A percentile compares a stretch with the other conserved stretches of the same genome.
These are phyloP conservation scores for Articulospora tetracladia DNA, from an alignment of 495 filamentous ascomycete genomes.

Conservation along the genomic window DNA sequence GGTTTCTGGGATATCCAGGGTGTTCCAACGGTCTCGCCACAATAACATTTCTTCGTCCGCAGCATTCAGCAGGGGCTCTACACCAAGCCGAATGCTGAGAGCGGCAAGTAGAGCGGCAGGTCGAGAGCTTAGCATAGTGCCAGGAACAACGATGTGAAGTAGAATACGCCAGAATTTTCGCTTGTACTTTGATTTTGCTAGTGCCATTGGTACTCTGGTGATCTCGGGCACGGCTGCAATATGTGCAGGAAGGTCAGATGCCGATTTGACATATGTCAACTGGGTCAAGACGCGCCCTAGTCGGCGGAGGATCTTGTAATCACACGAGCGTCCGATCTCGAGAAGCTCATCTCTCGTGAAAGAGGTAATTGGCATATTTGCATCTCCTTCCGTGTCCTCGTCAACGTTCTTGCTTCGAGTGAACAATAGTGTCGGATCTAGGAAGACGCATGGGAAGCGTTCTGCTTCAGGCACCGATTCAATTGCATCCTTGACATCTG, in stretches of 20 bases:
- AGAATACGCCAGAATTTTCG: slow-evolving; percentile 40
- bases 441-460: slow-evolving; percentile 47
- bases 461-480: slow-evolving; percentile 35
- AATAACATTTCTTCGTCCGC: slow-evolving; percentile 36
- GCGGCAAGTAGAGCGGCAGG: slow-evolving; percentile 42
- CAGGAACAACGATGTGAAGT: slow-evolving; percentile 38
- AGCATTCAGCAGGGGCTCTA: slow-evolving; percentile 31
- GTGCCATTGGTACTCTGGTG: slow-evolving; percentile 34
- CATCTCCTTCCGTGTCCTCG: slow-evolving; percentile 13
- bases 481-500: slow-evolving; percentile 39
- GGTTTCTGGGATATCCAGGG: slow-evolving; percentile 39
- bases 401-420: background rate
- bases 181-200: slow-evolving; percentile 28
- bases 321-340: slow-evolving; percentile 43
- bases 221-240: slow-evolving; percentile 28
- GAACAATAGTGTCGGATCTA: slow-evolving; percentile 41
- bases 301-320: slow-evolving; percentile 35
- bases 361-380: slow-evolving; percentile 15
- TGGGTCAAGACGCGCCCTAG: slow-evolving; percentile 39
- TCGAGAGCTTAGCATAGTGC: slow-evolving; percentile 37
- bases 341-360: slow-evolving; percentile 39
- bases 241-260: slow-evolving; percentile 37
- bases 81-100: slow-evolving; percentile 38
- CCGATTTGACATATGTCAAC: slow-evolving; percentile 34
- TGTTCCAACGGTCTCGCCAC: slow-evolving; percentile 37